phyloP scores from a whole-genome alignment of 78 protist species.

The Acrasis kona region DNA sequence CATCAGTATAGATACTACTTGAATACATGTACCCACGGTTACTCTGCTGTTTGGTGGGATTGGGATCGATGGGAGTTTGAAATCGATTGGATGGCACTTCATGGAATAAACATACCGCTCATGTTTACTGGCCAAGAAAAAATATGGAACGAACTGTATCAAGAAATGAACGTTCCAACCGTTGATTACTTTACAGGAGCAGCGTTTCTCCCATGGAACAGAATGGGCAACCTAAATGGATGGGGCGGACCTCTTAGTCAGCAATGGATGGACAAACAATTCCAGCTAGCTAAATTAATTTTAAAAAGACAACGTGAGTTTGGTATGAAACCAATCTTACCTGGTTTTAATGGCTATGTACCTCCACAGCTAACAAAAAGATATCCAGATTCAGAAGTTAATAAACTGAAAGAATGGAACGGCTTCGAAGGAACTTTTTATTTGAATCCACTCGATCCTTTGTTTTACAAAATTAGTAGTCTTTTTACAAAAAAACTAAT shows the following conservation, averaged over 20 bases:
- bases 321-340: slow-evolving; percentile 66
- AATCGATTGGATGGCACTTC: slow-evolving; percentile 77
- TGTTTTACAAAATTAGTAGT: slow-evolving; percentile 42
- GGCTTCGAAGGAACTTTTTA: slow-evolving; percentile 9
- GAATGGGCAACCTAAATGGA: slow-evolving; percentile 67
- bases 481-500: slow-evolving; percentile 13
- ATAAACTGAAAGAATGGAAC: slow-evolving; percentile 34
- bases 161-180: slow-evolving; percentile 25
- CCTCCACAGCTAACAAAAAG: slow-evolving; percentile 30
- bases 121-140: slow-evolving; percentile 71
- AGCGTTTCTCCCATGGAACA: slow-evolving; percentile 76
- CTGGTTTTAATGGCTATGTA: slow-evolving; percentile 75
- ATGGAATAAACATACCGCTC: slow-evolving; percentile 69
- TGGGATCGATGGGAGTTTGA: slow-evolving; percentile 51
- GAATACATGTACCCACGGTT: slow-evolving; percentile 15
- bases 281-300: slow-evolving; percentile 33
- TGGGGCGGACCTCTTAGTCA: slow-evolving; percentile 66
- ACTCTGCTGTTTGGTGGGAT: slow-evolving; percentile 16
- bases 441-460: slow-evolving; percentile 51
- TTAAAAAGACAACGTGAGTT: slow-evolving; percentile 38
- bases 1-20: neutral
- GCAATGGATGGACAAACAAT: slow-evolving; percentile 29
- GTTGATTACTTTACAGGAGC: slow-evolving; percentile 67
- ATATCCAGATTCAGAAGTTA: slow-evolving; percentile 43
- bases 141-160: slow-evolving; percentile 47